Base-by-base conservation (phyloP, 108 stramenopile species). In the Conticribra weissflogii region DNA sequence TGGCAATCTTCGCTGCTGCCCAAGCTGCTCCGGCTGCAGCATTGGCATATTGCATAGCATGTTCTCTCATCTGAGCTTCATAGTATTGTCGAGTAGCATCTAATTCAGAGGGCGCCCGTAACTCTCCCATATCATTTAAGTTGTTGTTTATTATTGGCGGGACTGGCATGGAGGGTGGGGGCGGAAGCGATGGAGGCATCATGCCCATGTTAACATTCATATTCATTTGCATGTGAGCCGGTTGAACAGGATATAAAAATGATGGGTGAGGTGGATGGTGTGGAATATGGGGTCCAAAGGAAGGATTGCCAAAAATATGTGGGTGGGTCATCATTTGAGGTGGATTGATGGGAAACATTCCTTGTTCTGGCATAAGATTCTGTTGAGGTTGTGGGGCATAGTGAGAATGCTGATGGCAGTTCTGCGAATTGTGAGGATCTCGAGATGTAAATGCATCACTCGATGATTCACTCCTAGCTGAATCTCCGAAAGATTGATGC, bases 1-100 rank as follows among this genome's bases (percentile, higher is more conserved):
- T 71, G 0, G 88, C 88, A 65, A 89, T 85, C 61, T 79, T 85
- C 2, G 92, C 92, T 3, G 89, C 88, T 28, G 85, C 88, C 78
- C 74, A 86, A 19, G 92, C 89, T 3, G 92, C 92, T 22, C 83
- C 88, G 19, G 89, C 89, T n/a, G 92, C 92, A 25, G 91, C 91
- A 59, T 82, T 83, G 14, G 91, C 91, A 79, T 88, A 92, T 44
- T 88, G 88, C 59, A 85, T 86, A 0, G 91, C 91, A 66, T 90
- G 88, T 54, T 89, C 91, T 67, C 87, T 76, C 91, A 92, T 92
- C 46, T 80, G 85, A 18, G 78, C 74, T 74, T 92, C 88, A 73
- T 86, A 92, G 49, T 75, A 89, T 48, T 88, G 86, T 49, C 76
- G 63, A 5, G 76, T 66, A 31, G 59, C 68, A 46, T 78, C 64